These are phyloP conservation scores for Lepiota brunneoincarnata DNA, from an alignment of 768 basidiomycete genomes.

Conservation along the genomic window DNA sequence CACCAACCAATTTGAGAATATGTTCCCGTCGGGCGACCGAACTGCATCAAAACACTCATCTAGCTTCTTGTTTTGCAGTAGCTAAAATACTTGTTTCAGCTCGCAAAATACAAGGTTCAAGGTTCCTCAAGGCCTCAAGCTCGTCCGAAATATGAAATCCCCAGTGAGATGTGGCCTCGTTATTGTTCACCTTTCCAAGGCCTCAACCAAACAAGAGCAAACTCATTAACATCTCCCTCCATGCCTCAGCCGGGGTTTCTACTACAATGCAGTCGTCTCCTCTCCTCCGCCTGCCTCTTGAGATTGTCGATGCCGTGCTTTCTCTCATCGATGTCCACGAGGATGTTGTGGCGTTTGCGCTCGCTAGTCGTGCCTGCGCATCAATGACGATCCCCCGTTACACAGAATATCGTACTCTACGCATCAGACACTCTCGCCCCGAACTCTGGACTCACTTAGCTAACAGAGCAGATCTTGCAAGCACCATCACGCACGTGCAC, in stretches of 20 bases:
- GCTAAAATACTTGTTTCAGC: no score
- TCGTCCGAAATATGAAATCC: no score
- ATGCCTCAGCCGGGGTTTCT: not conserved
- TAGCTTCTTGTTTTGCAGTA: no score
- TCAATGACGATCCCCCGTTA: slow-evolving; percentile 43
- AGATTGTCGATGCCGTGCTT: slow-evolving; percentile 46
- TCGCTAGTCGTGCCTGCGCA: slow-evolving; percentile 36
- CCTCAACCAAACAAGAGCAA: slow-evolving; percentile 2
- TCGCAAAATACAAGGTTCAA: no score
- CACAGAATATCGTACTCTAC: slow-evolving; percentile 47
- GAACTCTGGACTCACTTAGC: slow-evolving; percentile 52
- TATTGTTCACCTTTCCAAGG: no score
- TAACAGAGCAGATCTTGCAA: slow-evolving; percentile 42
- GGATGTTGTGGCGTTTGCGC: slow-evolving; percentile 43
- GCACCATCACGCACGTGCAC: slow-evolving; percentile 45
- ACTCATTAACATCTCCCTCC: not conserved
- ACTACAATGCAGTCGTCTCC: slow-evolving; percentile 12
- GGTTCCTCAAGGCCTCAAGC: no score
- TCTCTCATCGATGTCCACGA: slow-evolving; percentile 38
- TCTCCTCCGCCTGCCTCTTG: slow-evolving; percentile 39
- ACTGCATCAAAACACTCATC: no score
- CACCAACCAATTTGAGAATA: no score
- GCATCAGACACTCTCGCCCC: slow-evolving; percentile 36
- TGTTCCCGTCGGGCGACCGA: no score
- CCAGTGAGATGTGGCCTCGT: no score